Evolutionary conservation across 2,329 filamentous ascomycete species (phyloP), one percentile per base, ranked within the genome.

Genomic region (Xylariaceae sp.): DNA sequence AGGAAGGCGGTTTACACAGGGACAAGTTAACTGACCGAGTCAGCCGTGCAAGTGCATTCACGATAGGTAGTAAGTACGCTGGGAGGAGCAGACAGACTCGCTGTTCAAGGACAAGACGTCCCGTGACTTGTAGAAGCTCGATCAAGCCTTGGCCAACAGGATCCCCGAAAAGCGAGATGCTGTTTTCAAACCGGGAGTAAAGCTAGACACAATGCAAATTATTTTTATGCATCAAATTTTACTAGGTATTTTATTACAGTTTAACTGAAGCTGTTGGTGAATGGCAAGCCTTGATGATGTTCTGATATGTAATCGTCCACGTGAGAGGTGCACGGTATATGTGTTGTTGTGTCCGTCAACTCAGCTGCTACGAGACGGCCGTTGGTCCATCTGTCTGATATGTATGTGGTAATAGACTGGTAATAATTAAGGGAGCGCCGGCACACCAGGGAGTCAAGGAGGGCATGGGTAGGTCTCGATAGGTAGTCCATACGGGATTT

Each of bases 121-220:
- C 45, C 35, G 19, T 35, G 49, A 29, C 53, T 50, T 55, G 30
- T 48, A 41, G 41, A 48, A 50, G 53, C 37, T 45, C 47, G 54
- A 34, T 60, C 31, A n/a, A 49, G 40, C 50, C 52, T 50, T 32
- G 46, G 51, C 8, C 41, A 30, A 46, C 45, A 47, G 54, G 43
- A 41, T 51, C 34, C 43, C 39, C 8, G 49, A 53, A 55, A 46
- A 5, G 43, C 44, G 30, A 30, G 39, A 53, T 51, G 49, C 46
- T 55, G 44, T 51, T 35, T 49, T 56, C 19, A 19, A 48, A 35
- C 53, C 51, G 31, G 44, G 47, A 5, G 50, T 27, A 48, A 47
- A 55, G 53, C 50, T 58, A 58, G 55, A 58, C 55, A 53, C 55
- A 53, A 53, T 55, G 35, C 55, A 55, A 51, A 51, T 44, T 8